Conservation (phyloP, 345 rosid species). For the Populus davidiana region DNA sequence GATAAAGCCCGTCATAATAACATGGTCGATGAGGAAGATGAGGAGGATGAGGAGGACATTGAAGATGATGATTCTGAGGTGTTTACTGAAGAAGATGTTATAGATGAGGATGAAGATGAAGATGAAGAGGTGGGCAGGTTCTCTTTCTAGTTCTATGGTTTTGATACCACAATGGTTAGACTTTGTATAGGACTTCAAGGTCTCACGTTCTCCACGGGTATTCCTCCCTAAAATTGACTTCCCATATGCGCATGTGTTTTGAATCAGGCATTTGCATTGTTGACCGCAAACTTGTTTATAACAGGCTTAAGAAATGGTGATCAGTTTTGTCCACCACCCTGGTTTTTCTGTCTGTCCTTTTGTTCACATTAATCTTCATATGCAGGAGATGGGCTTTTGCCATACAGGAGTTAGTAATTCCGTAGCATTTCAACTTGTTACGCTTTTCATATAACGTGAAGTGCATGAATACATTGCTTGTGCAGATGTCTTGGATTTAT, state of each 20-base stretch:
- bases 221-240: not conserved
- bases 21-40: conserved; percentile 40
- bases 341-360: not conserved
- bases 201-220: not conserved
- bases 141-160: conserved; percentile 19
- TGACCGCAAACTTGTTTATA: not conserved
- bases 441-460: not conserved
- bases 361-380: not conserved
- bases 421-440: not conserved
- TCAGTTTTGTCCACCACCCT: not conserved
- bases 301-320: not conserved
- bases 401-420: not conserved
- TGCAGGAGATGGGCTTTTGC: not conserved
- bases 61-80: conserved; percentile 27
- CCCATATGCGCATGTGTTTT: not conserved
- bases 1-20: conserved; percentile 26
- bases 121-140: conserved; percentile 54
- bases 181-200: not conserved
- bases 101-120: conserved; percentile 48
- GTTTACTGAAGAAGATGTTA: conserved; percentile 36
- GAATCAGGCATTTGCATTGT: not conserved
- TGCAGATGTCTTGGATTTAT: not conserved
- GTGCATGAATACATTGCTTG: not conserved
- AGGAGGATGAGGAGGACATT: conserved; percentile 36
- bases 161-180: not conserved